Evolutionary conservation across 2,329 filamentous ascomycete genomes (phyloP), one percentile per base, ranked within the genome.

Genomic region (Pseudogymnoascus sp.): DNA sequence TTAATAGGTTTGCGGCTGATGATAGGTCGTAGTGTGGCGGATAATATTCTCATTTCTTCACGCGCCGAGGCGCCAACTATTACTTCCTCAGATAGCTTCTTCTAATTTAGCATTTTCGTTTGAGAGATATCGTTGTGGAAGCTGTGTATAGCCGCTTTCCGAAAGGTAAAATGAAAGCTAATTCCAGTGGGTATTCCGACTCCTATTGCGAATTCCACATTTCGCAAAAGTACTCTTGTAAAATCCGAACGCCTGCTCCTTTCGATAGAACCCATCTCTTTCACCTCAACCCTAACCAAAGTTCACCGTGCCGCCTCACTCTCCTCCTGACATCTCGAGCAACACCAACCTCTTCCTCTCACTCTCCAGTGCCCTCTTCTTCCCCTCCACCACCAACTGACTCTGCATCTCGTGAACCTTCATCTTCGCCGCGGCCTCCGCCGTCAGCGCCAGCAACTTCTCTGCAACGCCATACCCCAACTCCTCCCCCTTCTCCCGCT

Each of bases 1-100:
- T 65, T 1, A 66, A 79, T 13, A 77, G 76, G 63, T 86, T 84
- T 71, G 78, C 71, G 8, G 72, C 72, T 1, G 77, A 83, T 63
- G 85, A 88, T 67, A 71, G 73, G 63, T 73, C 76, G 15, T 82
- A 65, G 59, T 5, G 37, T 27, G 27, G 18, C 18, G n/a, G 21
- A 59, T 15, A 40, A 35, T 21, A 35, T 25, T 59, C 6, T 33
- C 27, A 18, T 9, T 60, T 60, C n/a, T 5, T 31, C n/a, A 10
- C 61, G 59, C 58, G 45, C 42, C 29, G 62, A 62, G 27, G 40
- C 9, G 9, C 29, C 12, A 33, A 12, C 29, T 55, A 55, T 21
- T 55, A 33, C 8, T 33, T 35, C 48, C 21, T 35, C 9, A 33
- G 13, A 33, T 21, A 10, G 9, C 5, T 7, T 55, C 2, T 35